A percentile compares a stretch with the other conserved stretches of the same genome.
Conservation (phyloP, 78 protist species). For the Dictyostelium citrinum region DNA sequence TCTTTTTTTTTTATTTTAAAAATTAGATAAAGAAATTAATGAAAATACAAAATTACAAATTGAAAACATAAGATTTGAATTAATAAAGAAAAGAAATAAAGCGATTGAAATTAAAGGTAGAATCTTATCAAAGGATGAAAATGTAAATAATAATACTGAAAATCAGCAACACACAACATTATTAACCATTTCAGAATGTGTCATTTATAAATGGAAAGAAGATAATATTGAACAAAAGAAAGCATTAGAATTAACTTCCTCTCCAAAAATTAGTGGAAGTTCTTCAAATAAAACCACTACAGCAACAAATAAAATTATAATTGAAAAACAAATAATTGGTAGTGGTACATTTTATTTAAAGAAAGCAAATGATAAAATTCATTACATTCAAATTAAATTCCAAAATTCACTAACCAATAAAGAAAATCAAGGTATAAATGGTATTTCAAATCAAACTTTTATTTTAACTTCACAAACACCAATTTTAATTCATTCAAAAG, state of each 20-base stretch:
- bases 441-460: not conserved
- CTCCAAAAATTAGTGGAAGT: not conserved
- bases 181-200: not conserved
- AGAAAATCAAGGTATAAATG: not conserved
- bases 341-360: constrained; percentile 7
- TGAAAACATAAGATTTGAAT: not conserved
- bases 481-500: not conserved
- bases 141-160: not conserved
- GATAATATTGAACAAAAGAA: not conserved
- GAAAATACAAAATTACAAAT: not conserved
- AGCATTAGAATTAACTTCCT: not conserved
- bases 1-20: too few species aligned
- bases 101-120: not conserved
- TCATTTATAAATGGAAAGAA: constrained; percentile 28
- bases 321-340: constrained; percentile 52
- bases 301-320: not conserved
- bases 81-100: not conserved
- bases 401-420: not conserved
- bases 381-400: not conserved
- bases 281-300: not conserved
- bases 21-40: not conserved
- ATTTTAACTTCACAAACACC: constrained; percentile 14
- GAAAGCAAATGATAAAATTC: not conserved
- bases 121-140: not conserved
- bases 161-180: not conserved